Evolutionary conservation across 352 stramenopile species (phyloP).

Genomic region (Aphanomyces stellatus): DNA sequence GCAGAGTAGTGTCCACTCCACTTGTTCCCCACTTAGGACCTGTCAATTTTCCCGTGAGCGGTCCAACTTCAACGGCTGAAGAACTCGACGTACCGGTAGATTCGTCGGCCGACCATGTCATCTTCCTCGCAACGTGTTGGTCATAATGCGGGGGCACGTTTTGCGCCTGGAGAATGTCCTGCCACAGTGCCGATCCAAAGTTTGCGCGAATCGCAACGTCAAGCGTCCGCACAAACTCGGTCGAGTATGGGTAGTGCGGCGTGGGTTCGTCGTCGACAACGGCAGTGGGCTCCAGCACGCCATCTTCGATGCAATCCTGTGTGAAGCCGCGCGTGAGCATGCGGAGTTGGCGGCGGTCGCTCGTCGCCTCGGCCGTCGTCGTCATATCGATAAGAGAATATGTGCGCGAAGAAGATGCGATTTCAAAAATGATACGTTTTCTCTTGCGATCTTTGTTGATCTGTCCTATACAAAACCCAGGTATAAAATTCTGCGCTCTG

Average conservation of each 20-base stretch:
- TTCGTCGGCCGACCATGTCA: too few species aligned
- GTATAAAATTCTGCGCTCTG: not conserved
- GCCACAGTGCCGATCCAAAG: constrained; percentile 7
- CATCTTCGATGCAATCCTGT: not conserved
- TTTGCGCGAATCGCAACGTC: not conserved
- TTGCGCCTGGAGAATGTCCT: constrained; percentile 5
- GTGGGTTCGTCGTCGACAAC: not conserved
- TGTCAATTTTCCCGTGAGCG: too few species aligned
- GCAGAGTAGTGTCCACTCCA: too few species aligned
- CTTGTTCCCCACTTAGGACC: too few species aligned
- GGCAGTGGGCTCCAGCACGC: not conserved
- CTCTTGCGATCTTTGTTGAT: too few species aligned
- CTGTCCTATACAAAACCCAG: too few species aligned
- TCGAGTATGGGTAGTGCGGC: not conserved
- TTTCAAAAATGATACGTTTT: not conserved
- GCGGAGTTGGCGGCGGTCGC: not conserved
- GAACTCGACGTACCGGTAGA: too few species aligned
- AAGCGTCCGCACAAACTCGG: not conserved
- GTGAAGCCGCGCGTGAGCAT: constrained; percentile 1
- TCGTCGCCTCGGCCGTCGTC: not conserved
- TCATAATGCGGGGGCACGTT: not conserved
- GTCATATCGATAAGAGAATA: not conserved
- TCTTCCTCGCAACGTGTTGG: too few species aligned
- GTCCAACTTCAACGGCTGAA: too few species aligned
- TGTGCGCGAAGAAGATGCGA: not conserved